Conservation (phyloP, 345 rosid genomes). For the Eutrema heterophyllum region DNA sequence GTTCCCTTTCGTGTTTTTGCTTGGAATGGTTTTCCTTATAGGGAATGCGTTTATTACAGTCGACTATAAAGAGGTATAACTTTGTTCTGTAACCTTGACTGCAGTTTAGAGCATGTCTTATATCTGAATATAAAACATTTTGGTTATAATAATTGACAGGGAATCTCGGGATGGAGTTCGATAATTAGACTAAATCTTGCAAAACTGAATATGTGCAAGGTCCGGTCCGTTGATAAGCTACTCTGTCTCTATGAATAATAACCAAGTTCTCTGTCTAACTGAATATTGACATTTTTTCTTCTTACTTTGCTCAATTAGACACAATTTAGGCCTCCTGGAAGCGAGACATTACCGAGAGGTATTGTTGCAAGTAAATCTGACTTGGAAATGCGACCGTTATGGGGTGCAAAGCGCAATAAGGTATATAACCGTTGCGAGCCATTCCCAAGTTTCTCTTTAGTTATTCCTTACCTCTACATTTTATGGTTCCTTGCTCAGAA, state of each 20-base stretch:
- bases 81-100: not conserved
- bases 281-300: not conserved
- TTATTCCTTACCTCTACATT: not conserved
- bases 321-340: slow-evolving; percentile 39
- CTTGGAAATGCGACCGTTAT: slow-evolving; percentile 61
- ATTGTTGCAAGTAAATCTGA: slow-evolving; percentile 61
- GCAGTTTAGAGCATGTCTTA: not conserved
- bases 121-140: not conserved
- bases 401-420: slow-evolving; percentile 40
- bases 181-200: slow-evolving; percentile 24
- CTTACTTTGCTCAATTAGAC: slow-evolving; percentile 27
- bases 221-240: slow-evolving; percentile 33
- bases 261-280: not conserved
- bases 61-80: slow-evolving; percentile 42
- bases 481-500: slow-evolving; percentile 28
- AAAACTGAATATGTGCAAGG: slow-evolving; percentile 42
- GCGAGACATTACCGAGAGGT: slow-evolving; percentile 58
- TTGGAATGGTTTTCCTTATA: slow-evolving; percentile 42
- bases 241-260: not conserved
- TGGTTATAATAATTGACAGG: slow-evolving; percentile 30
- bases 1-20: slow-evolving; percentile 34
- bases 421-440: slow-evolving; percentile 21
- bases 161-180: slow-evolving; percentile 32
- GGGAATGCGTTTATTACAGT: slow-evolving; percentile 43
- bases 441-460: not conserved